Percentiles rank a stretch among this genome's conserved stretches.
phyloP scores from a whole-genome alignment of 129 eudicot genomes.

The Centella asiatica region DNA sequence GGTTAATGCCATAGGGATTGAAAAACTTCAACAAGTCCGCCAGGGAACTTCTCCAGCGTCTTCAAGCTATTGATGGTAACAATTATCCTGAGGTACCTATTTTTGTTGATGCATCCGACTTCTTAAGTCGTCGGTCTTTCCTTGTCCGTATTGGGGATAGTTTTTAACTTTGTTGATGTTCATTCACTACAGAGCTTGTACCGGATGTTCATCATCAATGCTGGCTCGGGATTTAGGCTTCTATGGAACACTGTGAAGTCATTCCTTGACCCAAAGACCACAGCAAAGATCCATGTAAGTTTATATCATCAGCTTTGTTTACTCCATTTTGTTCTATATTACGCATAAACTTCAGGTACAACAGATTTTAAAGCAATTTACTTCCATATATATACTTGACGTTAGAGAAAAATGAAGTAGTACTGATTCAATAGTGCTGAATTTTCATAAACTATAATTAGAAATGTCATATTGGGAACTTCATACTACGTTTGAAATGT shows the following conservation, averaged over 20 bases:
- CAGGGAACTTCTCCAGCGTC: constrained; percentile 76
- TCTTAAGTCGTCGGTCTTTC: background rate
- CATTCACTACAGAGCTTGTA: constrained; percentile 44
- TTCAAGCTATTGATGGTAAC: constrained; percentile 86
- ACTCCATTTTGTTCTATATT: too few species aligned
- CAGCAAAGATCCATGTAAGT: constrained; percentile 83
- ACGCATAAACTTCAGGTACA: too few species aligned
- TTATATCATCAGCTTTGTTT: background rate
- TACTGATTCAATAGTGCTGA: too few species aligned
- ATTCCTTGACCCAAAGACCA: constrained; percentile 94
- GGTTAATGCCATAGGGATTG: constrained; percentile 53
- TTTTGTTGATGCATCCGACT: background rate
- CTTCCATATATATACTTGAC: too few species aligned
- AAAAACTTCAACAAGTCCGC: constrained; percentile 85
- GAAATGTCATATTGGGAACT: too few species aligned
- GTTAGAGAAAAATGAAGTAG: too few species aligned
- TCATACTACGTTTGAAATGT: too few species aligned
- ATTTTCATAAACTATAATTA: too few species aligned
- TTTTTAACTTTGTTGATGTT: constrained; percentile 2
- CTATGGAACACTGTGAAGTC: constrained; percentile 89
- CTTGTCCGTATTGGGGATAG: background rate
- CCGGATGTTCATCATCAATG: constrained; percentile 91
- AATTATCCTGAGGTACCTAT: constrained; percentile 82
- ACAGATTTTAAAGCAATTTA: too few species aligned
- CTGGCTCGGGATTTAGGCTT: constrained; percentile 95